Base-by-base conservation (phyloP, 106 monocot genomes). In the Dioscorea zingiberensis region DNA sequence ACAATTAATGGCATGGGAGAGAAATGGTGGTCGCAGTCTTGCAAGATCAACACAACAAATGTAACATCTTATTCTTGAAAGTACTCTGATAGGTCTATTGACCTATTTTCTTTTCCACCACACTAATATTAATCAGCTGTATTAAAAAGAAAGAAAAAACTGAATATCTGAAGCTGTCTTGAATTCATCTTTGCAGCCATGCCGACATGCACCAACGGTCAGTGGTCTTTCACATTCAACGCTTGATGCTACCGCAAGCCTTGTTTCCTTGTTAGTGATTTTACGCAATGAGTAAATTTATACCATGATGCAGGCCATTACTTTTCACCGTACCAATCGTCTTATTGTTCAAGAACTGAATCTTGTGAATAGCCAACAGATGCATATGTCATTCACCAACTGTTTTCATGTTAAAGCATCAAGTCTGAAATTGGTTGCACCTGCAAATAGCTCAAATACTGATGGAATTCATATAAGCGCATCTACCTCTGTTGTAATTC, bases 21-120 rank as follows among this genome's bases (percentile, higher is more conserved):
- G 24, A 65, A 77, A 65, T 93, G 93, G 93, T 93, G 93, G 93
- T 82, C 74, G 9, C 65, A 64, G 5, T 88, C 93, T 48, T 93
- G 93, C 88, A 93, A 93, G 72, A 67, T 62, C 26, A 85, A 85
- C 51, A 38, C 27, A 58, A 72, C 80, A 32, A 77, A 85, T 67
- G 93, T 93, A 87, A 72, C 13, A 11, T 30, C 62, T 47, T 58
- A 59, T 44, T 14, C 47, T 56, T 30, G 23, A 30, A 64, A 73
- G 14, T 58, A 73, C 7, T 63, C 4, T 28, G 47, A 28, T 4
- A 27, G 14, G 22, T 53, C 55, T 68, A 3, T 29, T 25, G 28
- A 22, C 0, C 44, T 45, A 46, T 25, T 45, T 19, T 18, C 5
- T 7, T 21, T 47, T 47, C 24, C 62, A 38, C 38, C 62, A 16